phyloP scores from a whole-genome alignment of 352 stramenopile species.

The Phytophthora tubulina region DNA sequence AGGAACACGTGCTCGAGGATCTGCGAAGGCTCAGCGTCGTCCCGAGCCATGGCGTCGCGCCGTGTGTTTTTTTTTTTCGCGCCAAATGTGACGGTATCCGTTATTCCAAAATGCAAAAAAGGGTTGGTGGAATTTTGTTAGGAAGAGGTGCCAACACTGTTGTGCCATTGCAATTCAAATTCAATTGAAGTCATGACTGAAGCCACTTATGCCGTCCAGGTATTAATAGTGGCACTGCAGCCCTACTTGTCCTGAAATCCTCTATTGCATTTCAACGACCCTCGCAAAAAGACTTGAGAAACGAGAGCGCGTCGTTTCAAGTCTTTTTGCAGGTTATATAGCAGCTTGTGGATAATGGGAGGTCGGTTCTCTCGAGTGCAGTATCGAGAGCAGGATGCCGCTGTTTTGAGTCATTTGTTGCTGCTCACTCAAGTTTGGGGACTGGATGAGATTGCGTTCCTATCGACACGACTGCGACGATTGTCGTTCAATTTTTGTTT shows the following conservation, averaged over 20 bases:
- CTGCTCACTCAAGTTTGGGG: constrained; percentile 77
- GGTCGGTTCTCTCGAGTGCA: constrained; percentile 80
- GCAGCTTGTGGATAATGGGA: constrained; percentile 46
- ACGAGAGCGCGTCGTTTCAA: too few relatives aligned
- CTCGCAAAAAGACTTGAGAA: too few relatives aligned
- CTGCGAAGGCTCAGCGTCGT: constrained; percentile 55
- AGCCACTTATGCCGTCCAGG: too few relatives aligned
- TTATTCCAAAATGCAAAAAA: background rate
- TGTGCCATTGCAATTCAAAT: too few relatives aligned
- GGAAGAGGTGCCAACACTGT: background rate
- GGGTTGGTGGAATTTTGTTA: background rate
- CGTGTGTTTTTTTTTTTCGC: background rate
- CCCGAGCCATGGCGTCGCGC: background rate
- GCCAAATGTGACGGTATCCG: background rate
- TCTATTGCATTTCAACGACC: too few relatives aligned
- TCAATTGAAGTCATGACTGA: too few relatives aligned
- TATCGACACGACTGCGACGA: constrained; percentile 60
- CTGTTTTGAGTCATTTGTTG: constrained; percentile 66
- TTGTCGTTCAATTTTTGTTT: constrained; percentile 87
- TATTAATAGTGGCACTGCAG: too few relatives aligned
- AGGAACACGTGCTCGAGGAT: constrained; percentile 83
- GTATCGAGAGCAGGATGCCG: constrained; percentile 76
- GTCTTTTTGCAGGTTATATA: too few relatives aligned
- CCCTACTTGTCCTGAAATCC: too few relatives aligned
- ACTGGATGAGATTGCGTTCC: constrained; percentile 61